Evolutionary conservation across 495 filamentous ascomycete species (phyloP), one percentile per base, ranked within the genome.

Genomic region (Choiromyces venosus): DNA sequence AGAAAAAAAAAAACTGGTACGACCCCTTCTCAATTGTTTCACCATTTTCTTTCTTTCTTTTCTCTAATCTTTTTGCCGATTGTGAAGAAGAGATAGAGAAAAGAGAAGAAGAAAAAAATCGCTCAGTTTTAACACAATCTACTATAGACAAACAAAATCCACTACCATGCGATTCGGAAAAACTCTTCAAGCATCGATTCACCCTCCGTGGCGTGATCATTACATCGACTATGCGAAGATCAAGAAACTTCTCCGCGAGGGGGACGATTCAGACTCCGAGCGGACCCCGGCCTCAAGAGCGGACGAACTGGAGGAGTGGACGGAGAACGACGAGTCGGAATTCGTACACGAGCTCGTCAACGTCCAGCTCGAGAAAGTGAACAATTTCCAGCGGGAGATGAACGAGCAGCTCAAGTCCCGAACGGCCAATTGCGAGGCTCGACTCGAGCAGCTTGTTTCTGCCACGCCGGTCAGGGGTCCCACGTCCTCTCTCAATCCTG

Each of bases 271-370:
- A 33, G 75, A 77, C 33, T 83, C 81, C 14, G 80, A 78, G 25
- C 69, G 68, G 69, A 44, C 70, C 70, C 66, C 71, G 37, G 72
- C 70, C 40, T 69, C 39, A 9, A 68, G 72, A 25, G 73, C 72
- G 9, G 84, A 84, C 9, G 87, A 88, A 9, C 82, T 84, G 44
- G 78, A 83, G 64, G 81, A 84, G 44, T 99, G 95, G 95, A 98
- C 96, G 42, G 93, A 97, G 73, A 89, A 93, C n/a, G 95, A 99
- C 83, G 95, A 98, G 85, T 90, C 90, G 73, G 86, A 86, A 16
- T 99, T 99, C 83, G 94, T 96, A 77, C 93, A 97, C 79, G 95
- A 97, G 85, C 84, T 97, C 69, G 86, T 97, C 79, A 99, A 97
- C 82, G 89, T 90, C 7, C 93, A 99, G 84, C 86, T 99, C 79